These are phyloP conservation scores for Russula sp. DNA, from an alignment of 768 basidiomycete species.

Conservation along the genomic window DNA sequence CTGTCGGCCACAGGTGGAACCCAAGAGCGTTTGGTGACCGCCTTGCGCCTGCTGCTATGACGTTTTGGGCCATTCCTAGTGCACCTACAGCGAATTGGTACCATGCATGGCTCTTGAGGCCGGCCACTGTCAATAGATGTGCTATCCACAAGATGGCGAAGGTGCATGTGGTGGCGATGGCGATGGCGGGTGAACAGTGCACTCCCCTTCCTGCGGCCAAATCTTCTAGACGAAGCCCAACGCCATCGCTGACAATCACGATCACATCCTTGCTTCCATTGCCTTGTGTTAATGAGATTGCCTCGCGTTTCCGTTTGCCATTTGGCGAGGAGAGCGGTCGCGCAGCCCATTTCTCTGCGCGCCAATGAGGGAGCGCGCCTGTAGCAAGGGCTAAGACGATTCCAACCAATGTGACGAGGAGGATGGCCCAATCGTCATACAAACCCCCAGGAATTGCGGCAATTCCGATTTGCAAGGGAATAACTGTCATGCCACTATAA, in stretches of 20 bases:
- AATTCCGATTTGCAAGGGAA: constrained; percentile 30
- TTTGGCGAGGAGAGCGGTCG: constrained; percentile 15
- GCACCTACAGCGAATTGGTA: constrained; percentile 26
- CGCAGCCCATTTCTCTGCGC: constrained; percentile 30
- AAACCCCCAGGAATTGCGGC: constrained; percentile 28
- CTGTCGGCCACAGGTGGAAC: constrained; percentile 22
- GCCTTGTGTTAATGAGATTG: constrained; percentile 29
- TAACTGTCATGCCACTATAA: constrained; percentile 26
- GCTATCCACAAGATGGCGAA: constrained; percentile 27
- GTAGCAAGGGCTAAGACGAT: constrained; percentile 27
- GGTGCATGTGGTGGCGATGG: constrained; percentile 12
- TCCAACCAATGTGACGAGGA: constrained; percentile 30
- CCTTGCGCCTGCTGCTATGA: constrained; percentile 26
- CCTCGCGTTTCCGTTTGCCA: constrained; percentile 22
- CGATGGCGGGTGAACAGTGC: constrained; percentile 12
- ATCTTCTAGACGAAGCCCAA: constrained; percentile 29
- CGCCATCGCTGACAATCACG: constrained; percentile 30
- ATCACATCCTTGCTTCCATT: constrained; percentile 30
- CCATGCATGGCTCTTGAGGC: constrained; percentile 26
- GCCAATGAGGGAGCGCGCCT: constrained; percentile 31
- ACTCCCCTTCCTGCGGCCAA: constrained; percentile 28
- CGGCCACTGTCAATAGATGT: constrained; percentile 27
- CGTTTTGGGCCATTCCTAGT: constrained; percentile 30
- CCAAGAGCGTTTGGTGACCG: constrained; percentile 26
- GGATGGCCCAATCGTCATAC: constrained; percentile 29